Evolutionary conservation across 306 rosid species (phyloP), one percentile per base, ranked within the genome.

Genomic region (Cercis canadensis): DNA sequence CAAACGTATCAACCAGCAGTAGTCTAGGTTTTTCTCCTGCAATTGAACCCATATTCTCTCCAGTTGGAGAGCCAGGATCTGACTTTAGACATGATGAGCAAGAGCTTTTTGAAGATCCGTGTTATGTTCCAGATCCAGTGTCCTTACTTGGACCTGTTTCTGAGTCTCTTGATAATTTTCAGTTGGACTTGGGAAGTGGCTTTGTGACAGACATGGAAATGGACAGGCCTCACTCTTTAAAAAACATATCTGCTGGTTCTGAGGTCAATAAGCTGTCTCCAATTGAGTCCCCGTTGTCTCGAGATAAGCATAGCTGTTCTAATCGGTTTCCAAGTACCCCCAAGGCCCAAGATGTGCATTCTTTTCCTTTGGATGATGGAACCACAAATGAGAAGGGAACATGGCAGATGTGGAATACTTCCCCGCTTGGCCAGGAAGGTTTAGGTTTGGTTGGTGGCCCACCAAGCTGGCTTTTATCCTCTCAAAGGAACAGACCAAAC

Each of bases 321-420:
- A 86, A 77, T 84, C 53, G 86, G 61, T 80, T 82, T 72, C 76
- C 86, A 9, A 77, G 78, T 70, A 70, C 80, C 37, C 86, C 85
- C 14, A 70, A 56, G 49, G 61, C 83, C 62, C 88, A 77, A 60
- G 91, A 87, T 63, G 33, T 59, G 78, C 93, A 75, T 70, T 59
- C 77, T 61, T 81, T 60, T 75, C 73, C 89, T 62, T 47, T 65
- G 62, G 90, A 89, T 70, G 88, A 78, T 72, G 78, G 76, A 43
- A 82, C 75, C 72, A 57, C 83, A 73, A 84, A 68, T 63, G 97
- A 86, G 69, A 86, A 71, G 69, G 95, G 95, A 78, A 89, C 96
- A 39, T 95, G 99, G 99, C 92, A 95, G 75, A 91, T 95, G 99
- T 95, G 99, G 99, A 87, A 74, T 61, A 80, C 91, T 72, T 70